Evolutionary conservation across 768 basidiomycete genomes (phyloP).

Genomic region (Rhodotorula sphaerocarpa): DNA sequence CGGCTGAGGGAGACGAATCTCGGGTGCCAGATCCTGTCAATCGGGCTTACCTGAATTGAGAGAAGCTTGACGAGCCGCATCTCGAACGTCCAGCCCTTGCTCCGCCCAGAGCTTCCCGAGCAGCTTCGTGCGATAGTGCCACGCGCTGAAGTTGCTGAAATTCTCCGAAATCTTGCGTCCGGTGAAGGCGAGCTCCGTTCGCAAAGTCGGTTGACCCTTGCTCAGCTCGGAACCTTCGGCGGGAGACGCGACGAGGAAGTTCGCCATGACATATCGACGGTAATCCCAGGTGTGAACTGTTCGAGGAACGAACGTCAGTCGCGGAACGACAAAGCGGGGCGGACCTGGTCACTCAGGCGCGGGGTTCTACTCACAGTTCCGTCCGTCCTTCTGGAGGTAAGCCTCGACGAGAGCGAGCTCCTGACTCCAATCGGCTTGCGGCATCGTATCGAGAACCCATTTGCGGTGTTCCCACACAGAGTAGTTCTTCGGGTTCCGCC

Average conservation of each 20-base stretch:
- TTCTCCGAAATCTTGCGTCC: constrained; percentile 82
- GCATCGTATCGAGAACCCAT: constrained; percentile 87
- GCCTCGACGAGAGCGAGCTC: constrained; percentile 83
- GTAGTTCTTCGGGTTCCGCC: constrained; percentile 86
- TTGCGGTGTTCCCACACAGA: constrained; percentile 97
- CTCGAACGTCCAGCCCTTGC: constrained; percentile 43
- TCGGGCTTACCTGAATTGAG: constrained; percentile 56
- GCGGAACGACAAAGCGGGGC: neutral
- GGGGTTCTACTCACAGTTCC: constrained; percentile 71
- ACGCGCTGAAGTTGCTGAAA: constrained; percentile 96
- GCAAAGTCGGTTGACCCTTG: constrained; percentile 42
- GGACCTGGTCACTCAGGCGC: no score
- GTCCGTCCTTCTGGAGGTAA: constrained; percentile 80
- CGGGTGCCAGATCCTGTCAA: no score
- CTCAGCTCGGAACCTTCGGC: no score
- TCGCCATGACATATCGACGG: constrained; percentile 70
- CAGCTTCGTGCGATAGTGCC: constrained; percentile 88
- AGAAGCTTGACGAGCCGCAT: constrained; percentile 51
- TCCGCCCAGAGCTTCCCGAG: constrained; percentile 58
- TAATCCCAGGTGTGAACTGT: constrained; percentile 94
- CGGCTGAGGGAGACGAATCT: no score
- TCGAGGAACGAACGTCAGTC: neutral
- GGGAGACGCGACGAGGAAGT: constrained; percentile 47
- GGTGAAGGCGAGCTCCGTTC: constrained; percentile 75
- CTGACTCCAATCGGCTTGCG: constrained; percentile 67